Conservation (phyloP, 2,329 filamentous ascomycete genomes). For the Trichophyton simii region DNA sequence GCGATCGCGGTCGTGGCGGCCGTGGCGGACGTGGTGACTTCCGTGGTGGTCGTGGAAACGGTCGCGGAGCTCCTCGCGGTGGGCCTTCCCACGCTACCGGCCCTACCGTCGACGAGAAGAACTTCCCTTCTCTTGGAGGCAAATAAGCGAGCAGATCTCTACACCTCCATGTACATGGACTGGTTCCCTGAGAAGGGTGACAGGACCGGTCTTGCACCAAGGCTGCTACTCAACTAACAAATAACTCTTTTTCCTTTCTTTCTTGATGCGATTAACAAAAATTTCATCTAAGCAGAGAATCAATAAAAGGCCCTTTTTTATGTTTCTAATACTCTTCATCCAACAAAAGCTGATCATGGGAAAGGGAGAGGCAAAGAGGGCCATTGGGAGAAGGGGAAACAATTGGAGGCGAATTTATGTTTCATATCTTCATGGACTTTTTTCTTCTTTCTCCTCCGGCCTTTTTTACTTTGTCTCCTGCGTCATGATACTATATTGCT, state of each 20-base stretch:
- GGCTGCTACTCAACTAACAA: neutral
- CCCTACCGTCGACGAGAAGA: constrained; percentile 34
- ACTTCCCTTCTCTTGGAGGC: constrained; percentile 33
- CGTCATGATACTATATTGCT: neutral
- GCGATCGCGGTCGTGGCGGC: constrained; percentile 22
- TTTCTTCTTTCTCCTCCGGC: neutral
- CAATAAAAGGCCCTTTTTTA: constrained; percentile 1
- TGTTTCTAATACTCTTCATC: neutral
- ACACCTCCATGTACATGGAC: neutral
- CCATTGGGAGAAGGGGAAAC: neutral
- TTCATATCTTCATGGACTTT: neutral
- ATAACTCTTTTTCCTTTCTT: neutral
- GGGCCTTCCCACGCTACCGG: constrained; percentile 23
- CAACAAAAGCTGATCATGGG: neutral
- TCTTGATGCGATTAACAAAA: neutral
- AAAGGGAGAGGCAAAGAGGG: neutral
- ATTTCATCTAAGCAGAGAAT: neutral
- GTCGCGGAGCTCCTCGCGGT: constrained; percentile 25
- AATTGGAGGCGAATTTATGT: neutral
- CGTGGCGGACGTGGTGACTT: constrained; percentile 26
- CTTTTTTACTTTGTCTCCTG: neutral
- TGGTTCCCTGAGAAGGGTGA: neutral
- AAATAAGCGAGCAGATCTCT: constrained; percentile 21
- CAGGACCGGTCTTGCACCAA: neutral
- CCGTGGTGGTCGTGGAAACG: constrained; percentile 34